These are phyloP conservation scores for Amanita polypyramis DNA, from an alignment of 768 basidiomycete genomes.

Conservation along the genomic window DNA sequence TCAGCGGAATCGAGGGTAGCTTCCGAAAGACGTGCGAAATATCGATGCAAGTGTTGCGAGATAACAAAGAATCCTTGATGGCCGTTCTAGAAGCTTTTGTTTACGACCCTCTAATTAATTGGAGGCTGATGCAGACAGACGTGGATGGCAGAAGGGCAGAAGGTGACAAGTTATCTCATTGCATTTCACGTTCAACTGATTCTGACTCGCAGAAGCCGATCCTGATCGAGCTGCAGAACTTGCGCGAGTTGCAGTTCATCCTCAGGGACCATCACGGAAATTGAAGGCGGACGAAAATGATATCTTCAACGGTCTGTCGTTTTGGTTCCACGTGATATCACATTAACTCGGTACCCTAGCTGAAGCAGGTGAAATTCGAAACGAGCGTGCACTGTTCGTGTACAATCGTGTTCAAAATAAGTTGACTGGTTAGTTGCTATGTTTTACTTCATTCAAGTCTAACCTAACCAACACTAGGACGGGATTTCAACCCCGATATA, in stretches of 20 bases:
- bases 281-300: constrained; percentile 89
- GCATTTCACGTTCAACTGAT: constrained; percentile 14
- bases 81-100: constrained; percentile 98
- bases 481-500: constrained; percentile 85
- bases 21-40: constrained; percentile 95
- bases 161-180: constrained; percentile 27
- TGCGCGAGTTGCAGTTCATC: constrained; percentile 57
- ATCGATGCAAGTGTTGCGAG: constrained; percentile 93
- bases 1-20: constrained; percentile 96
- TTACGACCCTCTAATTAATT: constrained; percentile 96
- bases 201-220: constrained; percentile 29
- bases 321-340: constrained; percentile 10
- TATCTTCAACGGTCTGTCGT: constrained; percentile 74
- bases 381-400: constrained; percentile 82
- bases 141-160: constrained; percentile 61
- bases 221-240: constrained; percentile 53
- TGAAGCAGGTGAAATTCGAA: constrained; percentile 79
- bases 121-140: constrained; percentile 85
- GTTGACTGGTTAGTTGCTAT: constrained; percentile 60
- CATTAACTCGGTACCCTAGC: constrained; percentile 40
- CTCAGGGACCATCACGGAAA: constrained; percentile 73
- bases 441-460: background rate
- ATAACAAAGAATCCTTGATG: constrained; percentile 98
- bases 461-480: constrained; percentile 36
- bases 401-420: constrained; percentile 95